These are phyloP conservation scores for Aspergillus avenaceus DNA, from an alignment of 495 filamentous ascomycete genomes.

Conservation along the genomic window DNA sequence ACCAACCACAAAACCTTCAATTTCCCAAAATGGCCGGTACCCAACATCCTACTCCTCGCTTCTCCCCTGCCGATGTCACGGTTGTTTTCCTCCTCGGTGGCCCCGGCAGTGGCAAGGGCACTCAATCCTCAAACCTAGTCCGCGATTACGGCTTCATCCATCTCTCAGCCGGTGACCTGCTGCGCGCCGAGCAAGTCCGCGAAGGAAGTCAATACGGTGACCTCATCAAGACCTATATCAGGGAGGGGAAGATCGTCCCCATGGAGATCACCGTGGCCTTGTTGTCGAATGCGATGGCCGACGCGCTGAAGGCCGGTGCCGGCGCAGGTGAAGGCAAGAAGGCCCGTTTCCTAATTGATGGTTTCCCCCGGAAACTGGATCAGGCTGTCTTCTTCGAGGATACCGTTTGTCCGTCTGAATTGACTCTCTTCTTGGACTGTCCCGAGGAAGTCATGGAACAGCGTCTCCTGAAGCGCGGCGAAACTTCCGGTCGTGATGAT, in stretches of 20 bases:
- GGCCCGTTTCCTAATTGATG: conserved; percentile 79
- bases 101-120: conserved; percentile 55
- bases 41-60: conserved; percentile 56
- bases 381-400: conserved; percentile 92
- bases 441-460: conserved; percentile 82
- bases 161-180: conserved; percentile 87
- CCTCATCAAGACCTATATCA: conserved; percentile 86
- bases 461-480: conserved; percentile 78
- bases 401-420: conserved; percentile 72
- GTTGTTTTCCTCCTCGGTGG: conserved; percentile 67
- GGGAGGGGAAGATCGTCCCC: conserved; percentile 89
- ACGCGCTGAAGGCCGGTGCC: conserved; percentile 38
- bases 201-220: conserved; percentile 80
- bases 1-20: conserved; percentile 1
- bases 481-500: conserved; percentile 86
- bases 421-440: conserved; percentile 90
- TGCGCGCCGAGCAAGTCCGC: conserved; percentile 88
- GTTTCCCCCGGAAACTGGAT: conserved; percentile 95
- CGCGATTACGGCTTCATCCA: conserved; percentile 89
- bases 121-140: conserved; percentile 85
- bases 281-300: conserved; percentile 87
- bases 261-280: conserved; percentile 97
- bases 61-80: conserved; percentile 73
- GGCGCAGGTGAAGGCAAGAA: conserved; percentile 20
- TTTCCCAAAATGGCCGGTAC: conserved; percentile 26